Percentiles rank a stretch among this genome's conserved stretches.
Evolutionary conservation across 768 basidiomycete genomes (phyloP).

Genomic region (Termitomyces titanicus): DNA sequence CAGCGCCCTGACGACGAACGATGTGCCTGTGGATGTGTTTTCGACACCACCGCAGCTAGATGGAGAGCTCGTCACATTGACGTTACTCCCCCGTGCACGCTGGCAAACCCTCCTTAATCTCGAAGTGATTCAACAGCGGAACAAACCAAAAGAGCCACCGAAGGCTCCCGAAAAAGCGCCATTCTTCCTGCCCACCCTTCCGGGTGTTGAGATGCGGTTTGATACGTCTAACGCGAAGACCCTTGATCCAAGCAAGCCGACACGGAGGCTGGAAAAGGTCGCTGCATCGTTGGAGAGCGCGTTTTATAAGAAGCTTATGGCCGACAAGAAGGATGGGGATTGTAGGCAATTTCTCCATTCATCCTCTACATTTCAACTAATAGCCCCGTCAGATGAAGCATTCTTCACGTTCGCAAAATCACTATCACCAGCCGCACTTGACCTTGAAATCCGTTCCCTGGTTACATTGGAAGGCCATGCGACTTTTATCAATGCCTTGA

Average conservation of each 20-base stretch:
- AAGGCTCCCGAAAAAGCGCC: slow-evolving; percentile 95
- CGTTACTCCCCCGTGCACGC: slow-evolving; percentile 83
- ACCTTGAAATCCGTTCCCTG: slow-evolving; percentile 85
- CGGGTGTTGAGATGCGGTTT: slow-evolving; percentile 84
- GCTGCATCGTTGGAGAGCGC: slow-evolving; percentile 56
- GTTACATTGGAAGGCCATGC: slow-evolving; percentile 57
- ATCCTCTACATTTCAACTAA: neutral
- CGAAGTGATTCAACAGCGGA: slow-evolving; percentile 95
- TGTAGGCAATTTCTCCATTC: slow-evolving; percentile 50
- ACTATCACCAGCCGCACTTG: slow-evolving; percentile 86
- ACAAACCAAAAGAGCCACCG: slow-evolving; percentile 94
- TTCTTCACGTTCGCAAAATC: slow-evolving; percentile 86
- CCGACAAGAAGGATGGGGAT: slow-evolving; percentile 51
- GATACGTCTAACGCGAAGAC: slow-evolving; percentile 44
- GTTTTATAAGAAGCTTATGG: slow-evolving; percentile 62
- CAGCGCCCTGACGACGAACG: slow-evolving; percentile 56
- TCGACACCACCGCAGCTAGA: slow-evolving; percentile 86
- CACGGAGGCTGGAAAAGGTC: slow-evolving; percentile 50
- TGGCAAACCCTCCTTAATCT: slow-evolving; percentile 98
- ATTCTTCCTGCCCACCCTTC: slow-evolving; percentile 93
- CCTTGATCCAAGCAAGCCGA: slow-evolving; percentile 36
- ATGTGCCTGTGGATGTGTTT: slow-evolving; percentile 65
- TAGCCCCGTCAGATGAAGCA: slow-evolving; percentile 52
- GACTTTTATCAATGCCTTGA: slow-evolving; percentile 72
- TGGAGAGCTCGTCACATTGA: slow-evolving; percentile 89